These are phyloP conservation scores for Coniophora puteana DNA, from an alignment of 1,284 basidiomycete species.

Conservation along the genomic window DNA sequence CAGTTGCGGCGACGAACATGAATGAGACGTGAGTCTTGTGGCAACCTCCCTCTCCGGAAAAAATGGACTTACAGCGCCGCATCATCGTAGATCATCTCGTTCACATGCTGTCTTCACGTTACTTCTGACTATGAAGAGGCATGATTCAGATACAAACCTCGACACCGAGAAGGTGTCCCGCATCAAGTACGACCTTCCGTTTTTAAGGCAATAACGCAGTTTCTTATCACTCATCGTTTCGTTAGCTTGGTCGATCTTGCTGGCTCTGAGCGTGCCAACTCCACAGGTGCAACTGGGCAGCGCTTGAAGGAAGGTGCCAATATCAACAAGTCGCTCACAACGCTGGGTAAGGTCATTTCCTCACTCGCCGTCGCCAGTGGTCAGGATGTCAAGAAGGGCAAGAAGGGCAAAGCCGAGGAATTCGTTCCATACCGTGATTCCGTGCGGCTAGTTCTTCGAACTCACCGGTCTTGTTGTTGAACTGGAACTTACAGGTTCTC, in stretches of 20 bases:
- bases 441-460: conserved; percentile 38
- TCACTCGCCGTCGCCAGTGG: conserved; percentile 80
- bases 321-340: conserved; percentile 98
- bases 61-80: conserved; percentile 4
- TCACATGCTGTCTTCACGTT: conserved; percentile 98
- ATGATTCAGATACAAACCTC: conserved; percentile 79
- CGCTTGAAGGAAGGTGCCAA: conserved; percentile 95
- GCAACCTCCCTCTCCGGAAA: background rate
- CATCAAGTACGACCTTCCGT: conserved; percentile 62
- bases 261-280: conserved; percentile 96
- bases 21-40: conserved; percentile 81
- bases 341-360: conserved; percentile 96
- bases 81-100: conserved; percentile 73
- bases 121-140: conserved; percentile 86
- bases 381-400: conserved; percentile 67
- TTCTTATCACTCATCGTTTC: conserved; percentile 6
- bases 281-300: conserved; percentile 93
- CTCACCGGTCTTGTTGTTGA: background rate
- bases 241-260: conserved; percentile 87
- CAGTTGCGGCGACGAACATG: conserved; percentile 99
- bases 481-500: conserved; percentile 57
- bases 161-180: conserved; percentile 96
- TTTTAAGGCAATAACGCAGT: conserved; percentile 11
- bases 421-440: conserved; percentile 95
- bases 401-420: conserved; percentile 84